Evolutionary conservation across 331 rosid species (phyloP), one percentile per base, ranked within the genome.

Genomic region (Cydonia oblonga): DNA sequence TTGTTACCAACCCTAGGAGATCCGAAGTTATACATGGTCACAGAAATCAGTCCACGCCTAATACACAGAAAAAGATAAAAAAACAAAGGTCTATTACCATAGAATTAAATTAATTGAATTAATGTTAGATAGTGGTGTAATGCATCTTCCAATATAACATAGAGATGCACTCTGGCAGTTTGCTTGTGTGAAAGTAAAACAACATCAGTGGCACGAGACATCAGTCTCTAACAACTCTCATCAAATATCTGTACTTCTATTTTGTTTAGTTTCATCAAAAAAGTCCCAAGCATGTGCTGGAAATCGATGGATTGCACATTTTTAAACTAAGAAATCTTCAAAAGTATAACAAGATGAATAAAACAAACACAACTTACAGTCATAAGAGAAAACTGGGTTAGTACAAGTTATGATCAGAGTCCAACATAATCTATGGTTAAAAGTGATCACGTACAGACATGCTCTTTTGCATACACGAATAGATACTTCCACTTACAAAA

Each of bases 1-100:
- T 76, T 91, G 90, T 93, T 93, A 72, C 97, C 98, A 72, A 91
- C 97, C 85, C 98, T 86, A 28, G 98, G 98, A 84, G 97, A 93
- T 82, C 98, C 98, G 9, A 93, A 93, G 86, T 93, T 93, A 76
- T 93, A 93, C 98, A 89, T 89, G 61, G 96, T 86, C 73, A 93
- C 78, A 30, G 85, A 77, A 76, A 93, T 87, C 68, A 86, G 90
- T 78, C 87, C 92, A 29, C 29, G 70, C 90, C 97, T 93, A 73
- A 28, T 28, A 71, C 30, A 75, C 69, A 81, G 20, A 72, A 56
- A 62, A 52, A 69, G 14, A 11, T 38, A 40, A 11, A 40, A 38
- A 38, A 40, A 40, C 16, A 12, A 42, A 42, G 5, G 49, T 42
- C 49, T 42, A 42, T 42, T 13, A 42, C 49, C n/a, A 28, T 22